Evolutionary conservation across 2,329 filamentous ascomycete genomes (phyloP), one percentile per base, ranked within the genome.

Genomic region (Macrophomina pseudophaseolina): DNA sequence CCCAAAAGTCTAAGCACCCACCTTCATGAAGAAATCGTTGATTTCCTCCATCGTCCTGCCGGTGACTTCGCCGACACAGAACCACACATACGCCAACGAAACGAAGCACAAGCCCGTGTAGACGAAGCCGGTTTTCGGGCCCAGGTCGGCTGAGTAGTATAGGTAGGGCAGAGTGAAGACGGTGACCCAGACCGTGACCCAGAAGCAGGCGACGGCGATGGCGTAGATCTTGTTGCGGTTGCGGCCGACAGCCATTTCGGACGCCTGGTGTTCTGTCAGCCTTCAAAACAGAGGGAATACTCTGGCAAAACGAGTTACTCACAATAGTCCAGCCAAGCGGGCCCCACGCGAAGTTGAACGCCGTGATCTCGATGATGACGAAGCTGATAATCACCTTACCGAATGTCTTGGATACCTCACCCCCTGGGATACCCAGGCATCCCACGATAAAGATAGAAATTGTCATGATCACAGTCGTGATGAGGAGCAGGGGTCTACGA

Each of bases 151-250:
- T 14, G 44, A 33, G 44, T 66, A 59, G 48, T 59, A 60, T n/a
- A 66, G 64, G 30, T 66, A 66, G 30, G 64, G 64, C 18, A 66
- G 53, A 5, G 54, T 66, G 48, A 59, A 66, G 33, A 60, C 53
- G 18, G 46, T 66, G 30, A 51, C 53, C 53, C 44, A 66, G 4
- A 52, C 53, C 12, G 54, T 59, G 28, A 66, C 71, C 75, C 75
- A 84, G 73, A 84, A 84, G 5, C 73, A 77, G 3, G 74, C 80
- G 0, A 84, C 79, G 0, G 81, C 75, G 4, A 78, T 75, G 8
- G 79, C 74, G n/a, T 75, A 79, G 69, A 82, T 83, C 71, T 83
- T 82, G 71, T 82, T 82, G 58, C 80, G 74, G 72, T 85, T 84
- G 14, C 77, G 78, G 4, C 82, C 82, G 30, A 83, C 81, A 0